Conservation (phyloP, 2,329 filamentous ascomycete species). For the Fusarium sp. region DNA sequence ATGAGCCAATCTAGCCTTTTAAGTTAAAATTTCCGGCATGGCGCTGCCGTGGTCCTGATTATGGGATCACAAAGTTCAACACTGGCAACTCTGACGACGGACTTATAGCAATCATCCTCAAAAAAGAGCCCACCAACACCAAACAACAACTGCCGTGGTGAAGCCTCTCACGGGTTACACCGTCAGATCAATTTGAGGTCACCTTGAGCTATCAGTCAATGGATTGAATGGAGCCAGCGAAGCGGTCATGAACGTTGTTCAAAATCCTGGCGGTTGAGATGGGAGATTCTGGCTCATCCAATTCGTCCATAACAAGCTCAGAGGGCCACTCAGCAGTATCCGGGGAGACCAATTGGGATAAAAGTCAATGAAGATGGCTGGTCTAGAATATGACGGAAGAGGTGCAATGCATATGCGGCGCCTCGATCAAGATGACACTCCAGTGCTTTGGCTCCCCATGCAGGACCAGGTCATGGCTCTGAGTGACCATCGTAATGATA, state of each 20-base stretch:
- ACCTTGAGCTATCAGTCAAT: constrained; percentile 15
- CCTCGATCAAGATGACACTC: constrained; percentile 19
- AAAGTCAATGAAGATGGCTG: constrained; percentile 24
- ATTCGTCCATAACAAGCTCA: constrained; percentile 17
- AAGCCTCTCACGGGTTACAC: constrained; percentile 8
- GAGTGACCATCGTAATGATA: constrained; percentile 17
- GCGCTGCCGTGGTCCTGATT: background rate
- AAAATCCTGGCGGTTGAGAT: constrained; percentile 10
- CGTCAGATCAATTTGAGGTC: constrained; percentile 8
- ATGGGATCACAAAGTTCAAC: constrained; percentile 8
- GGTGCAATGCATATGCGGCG: constrained; percentile 12
- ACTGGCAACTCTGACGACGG: constrained; percentile 1
- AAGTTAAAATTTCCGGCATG: constrained; percentile 25
- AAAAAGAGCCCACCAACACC: constrained; percentile 21
- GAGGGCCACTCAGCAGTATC: constrained; percentile 13
- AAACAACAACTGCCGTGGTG: constrained; percentile 6
- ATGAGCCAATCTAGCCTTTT: background rate
- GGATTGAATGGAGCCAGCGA: constrained; percentile 32
- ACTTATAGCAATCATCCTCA: background rate
- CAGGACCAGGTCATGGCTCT: constrained; percentile 26
- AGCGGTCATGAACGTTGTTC: constrained; percentile 18
- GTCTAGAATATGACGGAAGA: constrained; percentile 30
- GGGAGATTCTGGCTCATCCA: constrained; percentile 9
- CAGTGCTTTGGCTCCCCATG: constrained; percentile 21
- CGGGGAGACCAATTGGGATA: constrained; percentile 19